Conservation (phyloP, 176 grass and related monocot genomes). For the Rhipidocladum racemiflorum region DNA sequence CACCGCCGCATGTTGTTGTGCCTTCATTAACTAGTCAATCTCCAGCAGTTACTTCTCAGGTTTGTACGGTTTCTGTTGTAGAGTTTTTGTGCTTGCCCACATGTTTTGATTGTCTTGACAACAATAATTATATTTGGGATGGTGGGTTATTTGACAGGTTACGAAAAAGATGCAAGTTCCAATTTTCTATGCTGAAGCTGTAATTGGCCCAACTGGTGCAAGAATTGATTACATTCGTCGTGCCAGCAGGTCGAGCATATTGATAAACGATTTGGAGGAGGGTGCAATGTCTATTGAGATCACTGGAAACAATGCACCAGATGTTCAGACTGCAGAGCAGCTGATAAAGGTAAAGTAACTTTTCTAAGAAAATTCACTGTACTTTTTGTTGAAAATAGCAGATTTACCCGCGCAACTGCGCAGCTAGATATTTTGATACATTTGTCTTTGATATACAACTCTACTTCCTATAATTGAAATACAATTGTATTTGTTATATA, state of each 20-base stretch:
- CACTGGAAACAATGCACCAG: slow-evolving; percentile 35
- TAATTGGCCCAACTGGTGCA: slow-evolving; percentile 47
- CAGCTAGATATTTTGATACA: too few species aligned
- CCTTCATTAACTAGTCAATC: slow-evolving; percentile 21
- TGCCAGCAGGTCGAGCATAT: slow-evolving; percentile 36
- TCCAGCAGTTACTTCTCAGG: slow-evolving; percentile 24
- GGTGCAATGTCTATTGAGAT: slow-evolving; percentile 41
- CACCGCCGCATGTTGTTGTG: neutral
- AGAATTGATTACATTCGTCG: slow-evolving; percentile 51
- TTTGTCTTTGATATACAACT: too few species aligned
- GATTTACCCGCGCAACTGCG: too few species aligned
- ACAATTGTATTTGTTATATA: too few species aligned
- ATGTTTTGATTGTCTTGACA: slow-evolving; percentile 8
- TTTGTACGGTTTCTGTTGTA: slow-evolving; percentile 25
- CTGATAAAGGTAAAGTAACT: slow-evolving; percentile 41
- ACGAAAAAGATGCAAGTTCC: slow-evolving; percentile 47
- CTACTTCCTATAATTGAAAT: too few species aligned
- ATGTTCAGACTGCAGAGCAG: slow-evolving; percentile 46
- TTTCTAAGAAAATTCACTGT: slow-evolving; percentile 1
- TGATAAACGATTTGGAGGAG: slow-evolving; percentile 26
- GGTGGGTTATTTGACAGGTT: slow-evolving; percentile 36
- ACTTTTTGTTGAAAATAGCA: neutral
- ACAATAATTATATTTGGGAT: slow-evolving; percentile 26
- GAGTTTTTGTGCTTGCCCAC: neutral
- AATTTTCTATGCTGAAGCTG: slow-evolving; percentile 48